phyloP scores from a whole-genome alignment of 208 protist species.

The Novymonas esmeraldas region DNA sequence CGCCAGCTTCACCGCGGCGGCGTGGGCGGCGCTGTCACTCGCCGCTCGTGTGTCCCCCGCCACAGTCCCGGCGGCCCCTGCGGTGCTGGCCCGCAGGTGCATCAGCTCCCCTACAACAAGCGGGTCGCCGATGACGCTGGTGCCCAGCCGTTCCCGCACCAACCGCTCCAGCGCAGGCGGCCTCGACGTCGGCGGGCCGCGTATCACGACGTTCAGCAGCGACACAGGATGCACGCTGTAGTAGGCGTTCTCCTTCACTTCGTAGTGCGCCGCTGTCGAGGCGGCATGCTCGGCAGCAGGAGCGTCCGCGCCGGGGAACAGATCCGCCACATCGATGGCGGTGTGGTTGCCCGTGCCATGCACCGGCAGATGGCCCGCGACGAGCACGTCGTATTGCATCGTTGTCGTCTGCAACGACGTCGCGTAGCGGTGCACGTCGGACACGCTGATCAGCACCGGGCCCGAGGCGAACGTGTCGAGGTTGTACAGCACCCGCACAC shows the following conservation, averaged over 20 bases:
- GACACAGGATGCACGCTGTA: conserved; percentile 84
- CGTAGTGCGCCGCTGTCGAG: conserved; percentile 19
- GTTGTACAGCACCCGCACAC: conserved; percentile 82
- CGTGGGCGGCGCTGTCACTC: conserved; percentile 19
- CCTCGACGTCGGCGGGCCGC: conserved; percentile 50
- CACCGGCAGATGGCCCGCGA: conserved; percentile 66
- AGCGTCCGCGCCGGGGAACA: conserved; percentile 35
- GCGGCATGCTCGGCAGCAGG: too few relatives aligned
- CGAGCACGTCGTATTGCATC: conserved; percentile 82
- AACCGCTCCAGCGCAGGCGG: conserved; percentile 64
- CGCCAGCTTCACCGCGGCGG: conserved; percentile 24
- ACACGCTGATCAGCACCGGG: conserved; percentile 71
- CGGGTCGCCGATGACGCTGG: conserved; percentile 80
- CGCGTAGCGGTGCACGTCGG: conserved; percentile 41
- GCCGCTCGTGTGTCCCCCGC: neutral
- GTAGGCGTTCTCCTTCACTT: conserved; percentile 75
- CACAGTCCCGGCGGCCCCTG: neutral
- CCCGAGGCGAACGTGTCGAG: conserved; percentile 70
- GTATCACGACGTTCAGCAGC: conserved; percentile 69
- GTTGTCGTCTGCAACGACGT: conserved; percentile 50
- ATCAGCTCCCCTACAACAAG: conserved; percentile 41
- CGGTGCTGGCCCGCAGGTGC: conserved; percentile 10
- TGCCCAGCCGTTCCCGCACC: conserved; percentile 50
- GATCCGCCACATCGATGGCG: conserved; percentile 16
- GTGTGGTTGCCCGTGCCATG: conserved; percentile 30